phyloP scores from a whole-genome alignment of 2,329 filamentous ascomycete species.

The Verticillium tricorpus region DNA sequence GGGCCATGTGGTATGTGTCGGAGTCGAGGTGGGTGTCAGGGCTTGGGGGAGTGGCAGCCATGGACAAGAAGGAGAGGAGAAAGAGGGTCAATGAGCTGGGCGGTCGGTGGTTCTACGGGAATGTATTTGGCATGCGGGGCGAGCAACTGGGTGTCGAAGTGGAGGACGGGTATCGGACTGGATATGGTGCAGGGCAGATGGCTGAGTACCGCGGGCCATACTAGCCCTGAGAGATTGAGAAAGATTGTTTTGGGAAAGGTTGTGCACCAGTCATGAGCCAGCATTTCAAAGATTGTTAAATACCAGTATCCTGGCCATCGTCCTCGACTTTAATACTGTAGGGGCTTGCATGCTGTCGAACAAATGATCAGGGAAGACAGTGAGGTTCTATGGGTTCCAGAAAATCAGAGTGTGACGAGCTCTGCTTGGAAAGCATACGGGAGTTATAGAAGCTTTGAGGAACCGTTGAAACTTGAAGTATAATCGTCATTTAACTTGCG shows the following conservation, averaged over 20 bases:
- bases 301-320: no score
- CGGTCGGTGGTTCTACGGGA: conserved; percentile 11
- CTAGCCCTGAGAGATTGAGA: not conserved
- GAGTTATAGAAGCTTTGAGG: no score
- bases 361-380: no score
- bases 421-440: no score
- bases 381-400: no score
- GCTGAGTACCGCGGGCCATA: not conserved
- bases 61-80: conserved; percentile 5
- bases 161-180: not conserved
- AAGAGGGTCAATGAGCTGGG: conserved; percentile 8
- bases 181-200: not conserved
- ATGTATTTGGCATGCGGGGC: not conserved
- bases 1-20: conserved; percentile 37
- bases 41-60: conserved; percentile 9
- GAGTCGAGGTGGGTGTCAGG: conserved; percentile 11
- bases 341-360: no score
- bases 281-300: no score
- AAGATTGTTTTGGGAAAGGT: not conserved
- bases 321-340: no score
- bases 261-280: not conserved
- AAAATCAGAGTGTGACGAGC: no score
- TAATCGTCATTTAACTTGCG: no score
- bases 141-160: not conserved
- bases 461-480: no score